Evolutionary conservation across 1,284 basidiomycete species (phyloP), one percentile per base, ranked within the genome.

Genomic region (Leccinum pachyderme): DNA sequence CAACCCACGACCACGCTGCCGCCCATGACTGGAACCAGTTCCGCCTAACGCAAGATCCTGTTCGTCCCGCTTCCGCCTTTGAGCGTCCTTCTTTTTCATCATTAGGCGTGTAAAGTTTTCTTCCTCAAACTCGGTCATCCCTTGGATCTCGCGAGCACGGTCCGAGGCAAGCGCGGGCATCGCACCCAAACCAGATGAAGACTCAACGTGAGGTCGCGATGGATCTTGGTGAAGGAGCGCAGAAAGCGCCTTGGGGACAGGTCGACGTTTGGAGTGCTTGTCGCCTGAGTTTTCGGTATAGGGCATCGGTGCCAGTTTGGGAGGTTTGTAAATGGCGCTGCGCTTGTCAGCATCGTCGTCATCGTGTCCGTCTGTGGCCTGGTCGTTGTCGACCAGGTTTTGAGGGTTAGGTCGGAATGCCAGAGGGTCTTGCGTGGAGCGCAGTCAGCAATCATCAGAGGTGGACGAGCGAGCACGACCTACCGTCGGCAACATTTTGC

Each of bases 101-200:
- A 96, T 82, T 53, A 98, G 72, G 53, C 96, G 86, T 28, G 91
- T 94, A 76, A 98, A 95, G 72, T 98, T 96, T 53, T 93, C 92
- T 73, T 98, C 96, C 74, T 99, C 96, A 72, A 93, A 99, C 61
- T 93, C 89, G 51, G 84, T 84, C 76, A 98, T 87, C 12, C 88
- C 83, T 62, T 87, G 83, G 57, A 98, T 78, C 59, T 93, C 86
- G 33, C 84, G 81, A 8, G 89, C 90, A 25, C 92, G 87, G 22
- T 80, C 77, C 2, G 87, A 89, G 22, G 73, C 73, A 13, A 82
- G 77, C 52, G 77, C 77, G 37, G 78, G 86, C 57, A 76, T 82
- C 51, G 79, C 77, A 7, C 89, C 87, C 3, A 96, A 77, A 52
- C 94, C 94, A 4, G 91, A 50, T 4, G 65, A 52, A 28, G 63